Conservation (phyloP, 805 yeast species). For the Candida sakaeoensis region DNA sequence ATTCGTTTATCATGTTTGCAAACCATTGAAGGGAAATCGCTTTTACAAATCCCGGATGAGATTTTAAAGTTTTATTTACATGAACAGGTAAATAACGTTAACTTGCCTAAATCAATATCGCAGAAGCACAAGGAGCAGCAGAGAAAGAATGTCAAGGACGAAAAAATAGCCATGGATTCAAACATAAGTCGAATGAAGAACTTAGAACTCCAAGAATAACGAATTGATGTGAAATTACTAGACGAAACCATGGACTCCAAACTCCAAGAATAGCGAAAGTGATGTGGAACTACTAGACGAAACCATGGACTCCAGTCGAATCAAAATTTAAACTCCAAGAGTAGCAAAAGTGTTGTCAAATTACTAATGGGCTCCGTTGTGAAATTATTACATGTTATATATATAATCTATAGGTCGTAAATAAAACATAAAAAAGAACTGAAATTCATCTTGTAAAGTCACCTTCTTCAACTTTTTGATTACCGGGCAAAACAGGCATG, state of each 20-base stretch:
- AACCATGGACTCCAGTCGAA: too few species aligned
- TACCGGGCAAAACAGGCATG: conserved; percentile 3
- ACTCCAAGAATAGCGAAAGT: too few species aligned
- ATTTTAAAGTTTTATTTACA: conserved; percentile 55
- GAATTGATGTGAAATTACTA: too few species aligned
- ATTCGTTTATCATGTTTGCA: conserved; percentile 59
- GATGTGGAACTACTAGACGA: too few species aligned
- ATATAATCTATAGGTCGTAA: conserved; percentile 7
- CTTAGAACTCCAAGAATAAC: conserved; percentile 15
- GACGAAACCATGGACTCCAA: too few species aligned
- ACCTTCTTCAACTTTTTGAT: not conserved
- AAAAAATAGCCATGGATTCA: conserved; percentile 24
- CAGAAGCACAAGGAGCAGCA: conserved; percentile 12
- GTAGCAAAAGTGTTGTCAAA: too few species aligned
- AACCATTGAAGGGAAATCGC: conserved; percentile 50
- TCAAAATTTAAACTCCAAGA: too few species aligned
- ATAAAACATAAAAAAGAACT: conserved; percentile 9
- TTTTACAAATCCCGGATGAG: conserved; percentile 62
- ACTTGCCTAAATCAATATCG: conserved; percentile 18
- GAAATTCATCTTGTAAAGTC: conserved; percentile 1
- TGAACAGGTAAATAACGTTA: conserved; percentile 41
- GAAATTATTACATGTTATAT: too few species aligned
- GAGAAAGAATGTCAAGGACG: conserved; percentile 14
- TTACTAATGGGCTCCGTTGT: too few species aligned
- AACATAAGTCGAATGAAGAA: conserved; percentile 31